Base-by-base conservation (phyloP, 2,329 filamentous ascomycete genomes). In the Xylariaceae sp. region DNA sequence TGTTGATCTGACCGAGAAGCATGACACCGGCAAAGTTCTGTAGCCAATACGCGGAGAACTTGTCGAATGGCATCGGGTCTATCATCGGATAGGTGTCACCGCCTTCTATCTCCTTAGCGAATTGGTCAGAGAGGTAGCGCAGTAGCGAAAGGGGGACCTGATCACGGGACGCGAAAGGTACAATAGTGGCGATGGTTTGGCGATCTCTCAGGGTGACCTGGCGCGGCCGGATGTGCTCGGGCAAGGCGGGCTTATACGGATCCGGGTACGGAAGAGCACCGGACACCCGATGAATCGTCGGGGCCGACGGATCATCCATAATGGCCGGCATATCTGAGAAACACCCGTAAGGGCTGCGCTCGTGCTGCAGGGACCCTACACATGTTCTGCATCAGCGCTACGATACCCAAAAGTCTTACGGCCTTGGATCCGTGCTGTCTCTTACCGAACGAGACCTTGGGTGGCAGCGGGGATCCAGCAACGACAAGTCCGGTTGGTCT, bases 21-120 rank as follows among this genome's bases (percentile, higher is more conserved):
- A 96, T 94, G 67, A 96, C 84, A 45, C 89, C 90, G 43, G 83
- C 90, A 66, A 96, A 96, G 70, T 91, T 90, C 64, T 90, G 88
- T 69, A 96, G 93, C 91, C 91, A 96, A 73, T 95, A 94, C 48
- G 81, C 76, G 10, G 85, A 86, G 66, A 96, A 96, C 57, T 80
- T 82, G 17, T 88, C 83, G n/a, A 87, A 74, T 5, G 86, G 76
- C 71, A 96, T 83, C 16, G 84, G 77, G 47, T 92, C 86, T 62
- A 87, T 83, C 88, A 95, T 93, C 18, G 91, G 90, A 69, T 96
- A 96, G 1, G 91, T 95, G 69, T 96, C 90, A 51, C 91, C 91
- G 70, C 90, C 89, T 65, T 94, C 89, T 64, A 96, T 94, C 71
- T 96, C 91, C 71, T 89, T 87, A 69, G 92, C 93, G 63, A 96